Conservation (phyloP, 176 grass and related monocot species). For the Carex littledalei region DNA sequence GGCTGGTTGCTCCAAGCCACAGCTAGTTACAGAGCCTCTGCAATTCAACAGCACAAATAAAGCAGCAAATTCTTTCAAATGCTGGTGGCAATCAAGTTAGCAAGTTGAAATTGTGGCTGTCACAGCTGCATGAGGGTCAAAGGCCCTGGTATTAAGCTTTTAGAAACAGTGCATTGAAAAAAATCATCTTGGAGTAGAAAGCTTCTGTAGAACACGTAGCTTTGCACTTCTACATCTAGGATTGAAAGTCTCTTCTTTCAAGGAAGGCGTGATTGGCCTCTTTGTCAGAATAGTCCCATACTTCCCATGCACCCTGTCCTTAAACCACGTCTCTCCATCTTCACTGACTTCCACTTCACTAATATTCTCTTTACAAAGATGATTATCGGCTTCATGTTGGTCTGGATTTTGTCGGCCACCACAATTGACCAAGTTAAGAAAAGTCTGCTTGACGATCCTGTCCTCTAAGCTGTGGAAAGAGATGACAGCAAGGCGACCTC, state of each 20-base stretch:
- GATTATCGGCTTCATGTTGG: slow-evolving; percentile 2
- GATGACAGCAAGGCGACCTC: slow-evolving; percentile 75
- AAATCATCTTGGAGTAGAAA: slow-evolving; percentile 4
- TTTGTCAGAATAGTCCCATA: slow-evolving; percentile 79
- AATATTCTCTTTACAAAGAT: slow-evolving; percentile 1
- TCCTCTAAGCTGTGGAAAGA: slow-evolving; percentile 93
- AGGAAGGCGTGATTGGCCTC: slow-evolving; percentile 69
- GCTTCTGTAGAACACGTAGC: slow-evolving; percentile 67
- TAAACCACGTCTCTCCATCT: slow-evolving; percentile 50
- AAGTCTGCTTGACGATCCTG: slow-evolving; percentile 79
- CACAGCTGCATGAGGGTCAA: neutral
- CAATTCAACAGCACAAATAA: neutral
- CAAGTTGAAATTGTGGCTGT: neutral
- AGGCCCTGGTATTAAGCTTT: neutral
- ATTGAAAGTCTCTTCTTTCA: slow-evolving; percentile 81
- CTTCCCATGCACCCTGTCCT: slow-evolving; percentile 47
- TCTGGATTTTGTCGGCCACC: slow-evolving; percentile 9
- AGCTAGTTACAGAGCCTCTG: neutral
- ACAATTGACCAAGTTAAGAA: slow-evolving; percentile 61
- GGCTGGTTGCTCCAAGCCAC: neutral
- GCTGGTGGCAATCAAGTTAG: neutral
- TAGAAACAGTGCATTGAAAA: neutral
- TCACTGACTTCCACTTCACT: neutral
- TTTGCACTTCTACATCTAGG: slow-evolving; percentile 92
- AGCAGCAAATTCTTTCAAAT: neutral